Evolutionary conservation across 2,329 filamentous ascomycete species (phyloP).

Genomic region (Fusarium globosum): DNA sequence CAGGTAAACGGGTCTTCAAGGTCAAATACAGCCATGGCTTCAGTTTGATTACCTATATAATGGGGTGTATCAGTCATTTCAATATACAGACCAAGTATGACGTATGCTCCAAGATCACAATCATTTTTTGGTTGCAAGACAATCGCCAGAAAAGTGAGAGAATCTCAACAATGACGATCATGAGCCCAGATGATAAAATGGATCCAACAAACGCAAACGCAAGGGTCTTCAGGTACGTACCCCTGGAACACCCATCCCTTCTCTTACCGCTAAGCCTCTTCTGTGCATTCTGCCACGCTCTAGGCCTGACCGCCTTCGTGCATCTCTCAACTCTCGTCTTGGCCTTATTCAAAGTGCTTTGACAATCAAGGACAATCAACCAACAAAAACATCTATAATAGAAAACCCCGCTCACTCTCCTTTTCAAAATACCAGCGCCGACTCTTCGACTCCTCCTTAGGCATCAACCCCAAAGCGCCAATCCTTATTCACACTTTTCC

Average conservation of each 20-base stretch:
- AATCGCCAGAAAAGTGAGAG: constrained; percentile 16
- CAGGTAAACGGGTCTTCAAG: not conserved
- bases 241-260: not conserved
- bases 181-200: constrained; percentile 30
- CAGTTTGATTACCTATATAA: not conserved
- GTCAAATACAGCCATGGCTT: not conserved
- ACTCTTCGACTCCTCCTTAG: not conserved
- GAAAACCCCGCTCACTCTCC: not conserved
- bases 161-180: constrained; percentile 25
- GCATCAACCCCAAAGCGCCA: not conserved
- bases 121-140: not conserved
- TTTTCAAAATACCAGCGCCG: not conserved
- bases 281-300: constrained; percentile 37
- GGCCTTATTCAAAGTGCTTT: constrained; percentile 15
- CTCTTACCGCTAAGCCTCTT: not conserved
- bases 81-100: constrained; percentile 3
- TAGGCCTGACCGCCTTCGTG: constrained; percentile 38
- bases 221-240: constrained; percentile 31
- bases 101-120: constrained; percentile 23
- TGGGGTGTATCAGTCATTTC: not conserved
- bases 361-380: constrained; percentile 17
- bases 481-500: not conserved
- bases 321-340: constrained; percentile 29
- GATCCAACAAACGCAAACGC: constrained; percentile 15
- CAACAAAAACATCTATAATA: constrained; percentile 22